phyloP scores from a whole-genome alignment of 1,139 yeast species.

The Taiozyma sp. region DNA sequence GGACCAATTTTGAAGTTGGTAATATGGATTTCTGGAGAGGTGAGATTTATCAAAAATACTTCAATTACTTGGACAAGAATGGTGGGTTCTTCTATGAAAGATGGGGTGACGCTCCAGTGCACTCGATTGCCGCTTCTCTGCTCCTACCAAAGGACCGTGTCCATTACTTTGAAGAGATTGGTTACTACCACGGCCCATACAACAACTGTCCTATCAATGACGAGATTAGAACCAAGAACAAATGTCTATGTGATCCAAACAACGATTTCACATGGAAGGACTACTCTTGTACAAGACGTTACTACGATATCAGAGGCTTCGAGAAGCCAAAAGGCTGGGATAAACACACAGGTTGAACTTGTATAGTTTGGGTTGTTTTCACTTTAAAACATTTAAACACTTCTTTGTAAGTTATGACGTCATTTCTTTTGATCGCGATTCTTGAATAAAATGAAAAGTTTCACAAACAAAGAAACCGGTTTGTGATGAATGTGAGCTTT shows the following conservation, averaged over 20 bases:
- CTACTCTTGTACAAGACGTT: conserved; percentile 78
- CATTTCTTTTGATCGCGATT: neutral
- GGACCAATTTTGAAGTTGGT: conserved; percentile 91
- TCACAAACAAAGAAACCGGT: no score
- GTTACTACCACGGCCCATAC: conserved; percentile 81
- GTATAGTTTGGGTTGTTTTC: neutral
- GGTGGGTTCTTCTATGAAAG: conserved; percentile 93
- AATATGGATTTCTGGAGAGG: conserved; percentile 72
- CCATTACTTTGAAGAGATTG: conserved; percentile 78
- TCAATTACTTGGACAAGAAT: conserved; percentile 61
- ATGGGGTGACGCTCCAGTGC: conserved; percentile 97
- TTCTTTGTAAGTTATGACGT: neutral
- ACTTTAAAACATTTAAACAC: no score
- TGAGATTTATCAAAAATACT: conserved; percentile 60
- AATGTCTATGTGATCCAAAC: conserved; percentile 69
- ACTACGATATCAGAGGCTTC: conserved; percentile 54
- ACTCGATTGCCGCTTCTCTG: conserved; percentile 75
- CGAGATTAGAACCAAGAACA: conserved; percentile 43
- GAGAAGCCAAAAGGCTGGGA: conserved; percentile 79
- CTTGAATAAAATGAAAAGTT: no score
- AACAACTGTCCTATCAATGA: conserved; percentile 73
- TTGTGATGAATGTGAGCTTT: no score
- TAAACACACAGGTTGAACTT: conserved; percentile 33
- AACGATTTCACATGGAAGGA: conserved; percentile 76
- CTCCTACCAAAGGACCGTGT: conserved; percentile 59